A percentile compares a stretch with the other conserved stretches of the same genome.
Conservation (phyloP, 768 basidiomycete species). For the Candolleomyces aberdarensis region DNA sequence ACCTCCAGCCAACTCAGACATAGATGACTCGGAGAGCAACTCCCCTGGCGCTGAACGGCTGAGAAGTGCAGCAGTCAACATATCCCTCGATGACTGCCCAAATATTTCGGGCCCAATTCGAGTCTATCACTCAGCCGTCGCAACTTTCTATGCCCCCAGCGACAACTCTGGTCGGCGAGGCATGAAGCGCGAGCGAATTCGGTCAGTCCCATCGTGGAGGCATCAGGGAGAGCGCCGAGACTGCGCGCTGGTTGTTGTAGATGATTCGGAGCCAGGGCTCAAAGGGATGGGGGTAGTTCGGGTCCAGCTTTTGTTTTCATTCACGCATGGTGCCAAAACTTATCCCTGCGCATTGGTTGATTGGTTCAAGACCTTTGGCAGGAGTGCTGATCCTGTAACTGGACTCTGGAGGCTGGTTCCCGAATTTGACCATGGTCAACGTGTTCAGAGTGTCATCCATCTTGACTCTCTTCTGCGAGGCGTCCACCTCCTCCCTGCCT, state of each 20-base stretch:
- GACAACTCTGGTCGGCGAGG: conserved; percentile 1
- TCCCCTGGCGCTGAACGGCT: background rate
- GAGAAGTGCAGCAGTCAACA: background rate
- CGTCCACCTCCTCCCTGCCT: too few relatives aligned
- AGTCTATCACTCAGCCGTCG: background rate
- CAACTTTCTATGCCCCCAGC: conserved; percentile 5
- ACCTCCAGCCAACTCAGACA: background rate
- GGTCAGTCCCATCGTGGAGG: conserved; percentile 23
- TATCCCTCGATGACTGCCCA: background rate
- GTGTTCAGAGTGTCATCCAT: too few relatives aligned
- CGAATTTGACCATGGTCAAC: too few relatives aligned
- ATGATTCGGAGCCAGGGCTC: conserved; percentile 19
- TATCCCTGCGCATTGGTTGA: too few relatives aligned
- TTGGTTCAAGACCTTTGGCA: too few relatives aligned
- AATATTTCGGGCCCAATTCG: background rate
- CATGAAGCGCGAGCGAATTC: conserved; percentile 5
- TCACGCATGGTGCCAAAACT: too few relatives aligned
- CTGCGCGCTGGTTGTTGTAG: conserved; percentile 20
- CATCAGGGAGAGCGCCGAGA: conserved; percentile 21
- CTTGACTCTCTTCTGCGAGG: too few relatives aligned
- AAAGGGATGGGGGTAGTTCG: conserved; percentile 17
- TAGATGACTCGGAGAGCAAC: too few relatives aligned
- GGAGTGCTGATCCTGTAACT: too few relatives aligned
- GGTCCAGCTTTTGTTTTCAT: too few relatives aligned
- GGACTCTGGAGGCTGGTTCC: too few relatives aligned